Conservation (phyloP, 2,329 filamentous ascomycete species). For the Purpureocillium lavendulum region DNA sequence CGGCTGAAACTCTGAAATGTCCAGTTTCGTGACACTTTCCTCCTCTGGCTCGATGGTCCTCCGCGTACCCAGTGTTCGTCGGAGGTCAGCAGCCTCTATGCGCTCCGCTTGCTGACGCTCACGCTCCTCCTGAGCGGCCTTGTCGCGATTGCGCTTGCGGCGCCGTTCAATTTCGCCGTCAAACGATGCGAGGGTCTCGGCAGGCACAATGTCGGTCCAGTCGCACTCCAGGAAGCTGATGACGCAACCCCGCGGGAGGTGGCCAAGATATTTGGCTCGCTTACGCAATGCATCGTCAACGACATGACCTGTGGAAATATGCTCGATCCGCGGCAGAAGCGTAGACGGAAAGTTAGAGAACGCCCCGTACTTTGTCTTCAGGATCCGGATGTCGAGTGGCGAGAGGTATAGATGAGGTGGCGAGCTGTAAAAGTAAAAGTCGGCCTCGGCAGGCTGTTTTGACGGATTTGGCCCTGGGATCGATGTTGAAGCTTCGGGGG, state of each 20-base stretch:
- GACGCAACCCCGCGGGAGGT: constrained; percentile 84
- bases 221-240: constrained; percentile 89
- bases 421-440: constrained; percentile 83
- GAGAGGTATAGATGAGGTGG: constrained; percentile 85
- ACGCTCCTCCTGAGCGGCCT: constrained; percentile 78
- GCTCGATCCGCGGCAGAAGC: constrained; percentile 78
- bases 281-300: constrained; percentile 80
- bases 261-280: constrained; percentile 76
- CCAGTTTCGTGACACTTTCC: constrained; percentile 32
- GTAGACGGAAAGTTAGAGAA: constrained; percentile 79
- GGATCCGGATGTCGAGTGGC: constrained; percentile 81
- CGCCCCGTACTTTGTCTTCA: constrained; percentile 80
- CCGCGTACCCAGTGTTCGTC: constrained; percentile 35
- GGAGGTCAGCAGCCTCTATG: constrained; percentile 62
- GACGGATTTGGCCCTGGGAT: constrained; percentile 8
- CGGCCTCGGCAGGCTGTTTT: constrained; percentile 28
- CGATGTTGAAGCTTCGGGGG: constrained; percentile 11
- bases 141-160: constrained; percentile 70
- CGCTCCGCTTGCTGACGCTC: constrained; percentile 76
- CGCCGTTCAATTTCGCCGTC: constrained; percentile 67
- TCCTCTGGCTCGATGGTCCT: constrained; percentile 28
- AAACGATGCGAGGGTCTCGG: constrained; percentile 68
- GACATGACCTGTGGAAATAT: constrained; percentile 79
- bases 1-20: constrained; percentile 58
- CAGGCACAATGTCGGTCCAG: constrained; percentile 81